Percentiles rank a stretch among this genome's conserved stretches.
Evolutionary conservation across 2,329 filamentous ascomycete genomes (phyloP).

Genomic region (Phyllosticta paracitricarpa): DNA sequence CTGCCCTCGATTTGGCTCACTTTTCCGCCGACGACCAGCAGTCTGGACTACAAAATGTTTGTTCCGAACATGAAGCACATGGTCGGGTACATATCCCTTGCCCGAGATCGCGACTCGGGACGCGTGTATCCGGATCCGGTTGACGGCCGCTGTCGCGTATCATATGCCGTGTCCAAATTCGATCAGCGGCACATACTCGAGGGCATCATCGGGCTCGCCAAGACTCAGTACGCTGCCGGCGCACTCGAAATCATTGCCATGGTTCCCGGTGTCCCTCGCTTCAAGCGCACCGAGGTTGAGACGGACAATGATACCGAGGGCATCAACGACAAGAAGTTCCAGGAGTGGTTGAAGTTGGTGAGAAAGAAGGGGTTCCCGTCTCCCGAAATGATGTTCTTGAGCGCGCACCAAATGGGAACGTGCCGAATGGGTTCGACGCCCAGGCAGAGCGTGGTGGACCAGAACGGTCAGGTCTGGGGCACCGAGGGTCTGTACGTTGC

Average conservation of each 20-base stretch:
- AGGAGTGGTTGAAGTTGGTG: slow-evolving; percentile 47
- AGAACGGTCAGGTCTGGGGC: slow-evolving; percentile 49
- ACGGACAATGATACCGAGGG: slow-evolving; percentile 27
- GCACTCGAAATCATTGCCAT: slow-evolving; percentile 68
- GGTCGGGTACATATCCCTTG: slow-evolving; percentile 62
- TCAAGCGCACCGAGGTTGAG: slow-evolving; percentile 25
- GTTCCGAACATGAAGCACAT: slow-evolving; percentile 59
- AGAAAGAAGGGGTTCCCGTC: slow-evolving; percentile 41
- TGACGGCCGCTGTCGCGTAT: slow-evolving; percentile 52
- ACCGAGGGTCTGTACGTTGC: slow-evolving; percentile 56
- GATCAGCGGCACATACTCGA: slow-evolving; percentile 64
- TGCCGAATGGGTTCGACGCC: slow-evolving; percentile 56
- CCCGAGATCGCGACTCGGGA: slow-evolving; percentile 67
- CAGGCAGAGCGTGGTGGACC: slow-evolving; percentile 35
- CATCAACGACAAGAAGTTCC: slow-evolving; percentile 51
- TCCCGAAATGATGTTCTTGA: slow-evolving; percentile 47
- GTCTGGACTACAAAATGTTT: slow-evolving; percentile 62
- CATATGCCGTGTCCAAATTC: slow-evolving; percentile 47
- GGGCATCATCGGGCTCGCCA: slow-evolving; percentile 60
- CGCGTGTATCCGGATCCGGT: slow-evolving; percentile 61
- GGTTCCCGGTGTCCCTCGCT: slow-evolving; percentile 54
- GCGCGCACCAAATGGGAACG: slow-evolving; percentile 75
- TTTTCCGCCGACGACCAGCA: slow-evolving; percentile 55
- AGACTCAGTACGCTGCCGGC: slow-evolving; percentile 68
- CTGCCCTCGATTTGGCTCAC: slow-evolving; percentile 56